Evolutionary conservation across 305 asterid genomes (phyloP), one percentile per base, ranked within the genome.

Genomic region (Striga hermonthica): DNA sequence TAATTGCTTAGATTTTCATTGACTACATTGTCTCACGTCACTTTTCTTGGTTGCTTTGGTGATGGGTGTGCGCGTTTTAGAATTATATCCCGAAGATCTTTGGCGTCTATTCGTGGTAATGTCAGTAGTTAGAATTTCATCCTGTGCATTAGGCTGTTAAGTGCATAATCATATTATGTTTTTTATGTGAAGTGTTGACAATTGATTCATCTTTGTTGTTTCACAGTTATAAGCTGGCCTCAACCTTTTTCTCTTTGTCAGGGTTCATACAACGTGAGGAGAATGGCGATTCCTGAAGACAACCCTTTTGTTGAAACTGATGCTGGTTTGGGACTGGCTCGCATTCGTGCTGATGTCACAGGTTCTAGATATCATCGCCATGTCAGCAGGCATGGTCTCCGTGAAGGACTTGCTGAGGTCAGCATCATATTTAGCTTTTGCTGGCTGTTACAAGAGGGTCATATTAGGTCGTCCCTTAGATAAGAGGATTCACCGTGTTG

Each of bases 381-480:
- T 68, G 74, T 72, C 64, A 80, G 88, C 64, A 80, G 88, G 56
- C 84, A 79, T 71, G 83, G 81, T 76, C 81, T 74, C 60, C 84
- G 84, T 6, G 95, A 84, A 74, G 98, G 95, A 48, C 86, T 91
- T 69, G 89, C 93, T 35, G 97, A 89, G 95, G 98, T 91, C 64
- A 72, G 89, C 71, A 41, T 65, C 41, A 56, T 57, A 60, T 55
- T 47, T 16, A 60, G 2, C 61, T 65, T 47, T 36, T 54, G 60
- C 60, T 28, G 40, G 10, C 64, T 62, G 54, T 54, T 35, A 47
- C 38, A 3, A 15, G 43, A 36, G 59, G 41, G 13, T 49, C 60
- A 8, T 34, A 47, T 35, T 35, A 11, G 31, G 38, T 56, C 44
- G 66, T 9, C 39, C 69, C 55, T 66, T 22, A 22, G 31, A 39